phyloP scores from a whole-genome alignment of 768 basidiomycete species.

The Roridomyces roridus region DNA sequence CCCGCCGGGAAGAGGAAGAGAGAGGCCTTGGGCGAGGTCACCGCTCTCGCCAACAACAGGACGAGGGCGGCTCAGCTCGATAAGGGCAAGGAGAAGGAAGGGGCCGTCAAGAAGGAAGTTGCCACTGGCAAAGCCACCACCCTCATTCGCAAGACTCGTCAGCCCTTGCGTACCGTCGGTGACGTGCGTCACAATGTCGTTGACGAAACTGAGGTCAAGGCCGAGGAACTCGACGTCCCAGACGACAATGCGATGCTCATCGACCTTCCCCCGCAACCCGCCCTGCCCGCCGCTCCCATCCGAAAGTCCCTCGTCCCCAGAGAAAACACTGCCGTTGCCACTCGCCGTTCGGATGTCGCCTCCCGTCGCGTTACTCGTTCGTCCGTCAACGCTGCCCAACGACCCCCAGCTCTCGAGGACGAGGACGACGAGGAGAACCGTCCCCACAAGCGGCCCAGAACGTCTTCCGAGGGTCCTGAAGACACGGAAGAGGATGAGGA shows the following conservation, averaged over 20 bases:
- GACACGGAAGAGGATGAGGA: slow-evolving; percentile 43
- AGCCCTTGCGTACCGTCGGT: slow-evolving; percentile 61
- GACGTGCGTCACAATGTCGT: slow-evolving; percentile 44
- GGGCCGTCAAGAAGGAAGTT: slow-evolving; percentile 53
- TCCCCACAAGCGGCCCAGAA: slow-evolving; percentile 75
- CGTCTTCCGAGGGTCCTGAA: slow-evolving; percentile 68
- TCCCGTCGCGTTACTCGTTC: slow-evolving; percentile 30
- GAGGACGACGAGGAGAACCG: slow-evolving; percentile 66
- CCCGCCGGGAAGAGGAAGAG: slow-evolving; percentile 78
- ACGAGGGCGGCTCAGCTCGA: slow-evolving; percentile 43
- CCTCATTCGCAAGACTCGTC: slow-evolving; percentile 46
- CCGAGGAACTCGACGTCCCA: slow-evolving; percentile 32
- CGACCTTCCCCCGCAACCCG: slow-evolving; percentile 45
- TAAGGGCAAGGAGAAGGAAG: slow-evolving; percentile 68
- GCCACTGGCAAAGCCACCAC: slow-evolving; percentile 68
- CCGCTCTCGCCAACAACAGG: slow-evolving; percentile 55
- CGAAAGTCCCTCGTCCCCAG: slow-evolving; percentile 44
- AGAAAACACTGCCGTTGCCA: slow-evolving; percentile 32
- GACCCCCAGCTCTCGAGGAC: slow-evolving; percentile 59
- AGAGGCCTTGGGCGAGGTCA: slow-evolving; percentile 79
- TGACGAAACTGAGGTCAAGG: slow-evolving; percentile 36
- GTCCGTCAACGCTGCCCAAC: slow-evolving; percentile 25
- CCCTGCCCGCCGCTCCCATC: slow-evolving; percentile 47
- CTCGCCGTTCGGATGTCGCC: slow-evolving; percentile 28
- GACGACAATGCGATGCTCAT: slow-evolving; percentile 64